Evolutionary conservation across 139 green algal species (phyloP).

Genomic region (Zygnema cylindricum): DNA sequence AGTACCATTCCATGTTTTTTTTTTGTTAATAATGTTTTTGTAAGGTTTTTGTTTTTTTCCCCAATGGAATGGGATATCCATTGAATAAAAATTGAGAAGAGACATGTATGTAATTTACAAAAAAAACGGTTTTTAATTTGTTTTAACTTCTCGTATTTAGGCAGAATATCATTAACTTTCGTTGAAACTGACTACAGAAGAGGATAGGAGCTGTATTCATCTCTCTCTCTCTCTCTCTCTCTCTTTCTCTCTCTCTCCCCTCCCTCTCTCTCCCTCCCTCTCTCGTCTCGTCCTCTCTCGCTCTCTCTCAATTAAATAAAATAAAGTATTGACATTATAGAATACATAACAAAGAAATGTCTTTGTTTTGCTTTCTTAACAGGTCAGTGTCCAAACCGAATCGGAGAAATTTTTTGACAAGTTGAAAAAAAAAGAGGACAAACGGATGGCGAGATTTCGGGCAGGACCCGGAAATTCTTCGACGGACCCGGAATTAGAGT

Average conservation of each 20-base stretch:
- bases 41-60: constrained; percentile 8
- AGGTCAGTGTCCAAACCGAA: constrained; percentile 60
- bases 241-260: constrained; percentile 3
- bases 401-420: constrained; percentile 57
- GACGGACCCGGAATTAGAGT: constrained; percentile 37
- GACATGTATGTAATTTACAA: too few species aligned
- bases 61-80: too few species aligned
- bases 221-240: too few species aligned
- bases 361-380: too few species aligned
- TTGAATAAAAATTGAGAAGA: too few species aligned
- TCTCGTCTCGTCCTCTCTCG: neutral
- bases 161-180: too few species aligned
- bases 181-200: too few species aligned
- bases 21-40: neutral
- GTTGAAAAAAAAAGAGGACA: constrained; percentile 53
- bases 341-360: neutral
- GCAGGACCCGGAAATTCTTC: neutral
- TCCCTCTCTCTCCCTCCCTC: too few species aligned
- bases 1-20: neutral
- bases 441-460: constrained; percentile 6
- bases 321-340: constrained; percentile 9
- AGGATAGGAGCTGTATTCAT: too few species aligned
- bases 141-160: too few species aligned
- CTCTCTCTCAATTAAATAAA: neutral
- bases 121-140: too few species aligned